Base-by-base conservation (phyloP, 208 protist species). In the Trypanosoma cruzi region DNA sequence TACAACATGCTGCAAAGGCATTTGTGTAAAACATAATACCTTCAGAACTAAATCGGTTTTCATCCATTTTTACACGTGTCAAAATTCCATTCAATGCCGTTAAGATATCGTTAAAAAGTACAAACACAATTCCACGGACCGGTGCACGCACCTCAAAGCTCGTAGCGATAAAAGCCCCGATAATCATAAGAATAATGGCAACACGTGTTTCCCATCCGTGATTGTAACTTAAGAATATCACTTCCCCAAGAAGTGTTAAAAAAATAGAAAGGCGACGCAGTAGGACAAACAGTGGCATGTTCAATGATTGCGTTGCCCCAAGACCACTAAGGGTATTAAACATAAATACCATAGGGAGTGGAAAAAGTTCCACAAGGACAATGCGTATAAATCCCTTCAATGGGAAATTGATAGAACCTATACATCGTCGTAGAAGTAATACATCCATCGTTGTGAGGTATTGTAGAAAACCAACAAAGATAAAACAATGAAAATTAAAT, bases 1-100 rank as follows among this genome's bases (percentile, higher is more conserved):
- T 24, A 8, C 65, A 42, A 26, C 64, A 40, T 3, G 55, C 49
- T 14, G 73, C 36, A 26, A 77, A 79, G 5, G 53, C 13, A 52
- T 72, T 79, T 18, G 60, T 73, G 73, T 80, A 79, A 49, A 83
- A 83, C 62, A 83, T 68, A 44, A 83, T 68, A 29, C 73, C 73
- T 31, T 79, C 68, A 0, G 73, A 59, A n/a, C 55, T 68, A 5
- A 78, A 31, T 28, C 36, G 34, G 24, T 26, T 28, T 22, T 75
- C 67, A 40, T 82, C 71, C 13, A 78, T 48, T 53, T 71, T 73
- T 46, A 40, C 40, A 13, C 69, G 67, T 20, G 68, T 59, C 1
- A 83, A 34, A 14, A 83, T 73, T 18, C 73, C 64, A 42, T 72
- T 60, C 36, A 79, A 42, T 7, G 78, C 67, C 14, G 78, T 83